Conservation (phyloP, 441 rosid species). For the Euphorbia schlechtendalii region DNA sequence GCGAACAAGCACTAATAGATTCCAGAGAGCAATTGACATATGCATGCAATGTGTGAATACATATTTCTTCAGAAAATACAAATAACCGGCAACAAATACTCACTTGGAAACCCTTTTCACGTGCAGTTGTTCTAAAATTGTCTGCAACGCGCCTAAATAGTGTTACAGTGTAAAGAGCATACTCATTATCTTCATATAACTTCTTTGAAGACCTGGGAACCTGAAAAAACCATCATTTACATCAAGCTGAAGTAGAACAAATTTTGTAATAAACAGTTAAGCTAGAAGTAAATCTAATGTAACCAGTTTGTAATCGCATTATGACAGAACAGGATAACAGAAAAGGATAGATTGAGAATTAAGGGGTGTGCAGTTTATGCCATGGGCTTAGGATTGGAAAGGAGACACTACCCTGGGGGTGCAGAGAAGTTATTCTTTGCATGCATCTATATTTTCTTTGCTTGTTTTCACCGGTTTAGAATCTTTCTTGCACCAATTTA, state of each 20-base stretch:
- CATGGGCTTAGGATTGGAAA: neutral
- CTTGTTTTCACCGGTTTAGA: neutral
- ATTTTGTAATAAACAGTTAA: constrained; percentile 1
- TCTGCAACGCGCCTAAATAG: constrained; percentile 90
- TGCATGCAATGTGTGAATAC: neutral
- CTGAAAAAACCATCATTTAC: constrained; percentile 34
- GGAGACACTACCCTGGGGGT: neutral
- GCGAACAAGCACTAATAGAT: neutral
- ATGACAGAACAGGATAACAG: neutral
- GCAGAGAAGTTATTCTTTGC: neutral
- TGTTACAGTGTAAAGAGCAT: constrained; percentile 84
- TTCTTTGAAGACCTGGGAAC: constrained; percentile 91
- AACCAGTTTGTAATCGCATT: constrained; percentile 11
- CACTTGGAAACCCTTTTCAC: constrained; percentile 91
- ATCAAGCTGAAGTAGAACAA: constrained; percentile 14
- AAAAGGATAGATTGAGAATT: neutral
- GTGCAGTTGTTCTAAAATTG: constrained; percentile 66
- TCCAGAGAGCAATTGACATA: neutral
- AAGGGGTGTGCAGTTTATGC: neutral
- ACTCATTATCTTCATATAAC: constrained; percentile 91
- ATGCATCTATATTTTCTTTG: neutral
- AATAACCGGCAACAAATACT: too few relatives aligned
- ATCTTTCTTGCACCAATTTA: neutral
- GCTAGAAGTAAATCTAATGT: constrained; percentile 1
- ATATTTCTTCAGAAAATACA: too few relatives aligned